Base-by-base conservation (phyloP, 2,329 filamentous ascomycete genomes). In the Neonectria ditissima region DNA sequence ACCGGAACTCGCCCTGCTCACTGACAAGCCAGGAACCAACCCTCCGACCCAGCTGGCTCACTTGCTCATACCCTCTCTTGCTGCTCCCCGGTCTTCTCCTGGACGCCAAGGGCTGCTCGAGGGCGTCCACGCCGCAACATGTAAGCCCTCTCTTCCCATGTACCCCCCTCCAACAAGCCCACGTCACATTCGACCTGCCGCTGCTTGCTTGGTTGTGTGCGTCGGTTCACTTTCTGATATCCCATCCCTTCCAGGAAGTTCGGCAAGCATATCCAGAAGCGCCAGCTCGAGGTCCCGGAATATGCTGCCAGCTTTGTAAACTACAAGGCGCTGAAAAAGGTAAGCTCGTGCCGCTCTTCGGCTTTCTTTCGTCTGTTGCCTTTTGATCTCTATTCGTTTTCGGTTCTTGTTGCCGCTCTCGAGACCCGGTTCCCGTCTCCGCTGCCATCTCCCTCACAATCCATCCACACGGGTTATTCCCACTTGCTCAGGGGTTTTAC, bases 301-400 rank as follows among this genome's bases (percentile, higher is more conserved):
- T 99, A 99, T 91, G 95, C 96, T 66, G 94, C 95, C 69, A 97
- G 94, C 81, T 99, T 99, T 78, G 94, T 98, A 74, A 97, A 99
- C 82, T 99, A 99, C 85, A 99, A 99, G 83, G 94, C 94, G 65
- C 86, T 99, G 73, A 99, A 99, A 82, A 98, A 98, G 93, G 96
- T 97, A 77, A 67, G 81, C 47, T 43, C 59, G 53, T 71, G 43
- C 20, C 57, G 53, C 63, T 65, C 65, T 68, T 53, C 45, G 18
- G 41, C 55, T 39, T 43, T 68, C 58, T 55, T 53, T 67, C 64
- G 63, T 48, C 65, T 16, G 22, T 18, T 32, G 1, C 41, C 65
- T 32, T 41, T 50, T 62, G 48, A 34, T 16, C 28, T 50, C 48
- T 51, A 26, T 26, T 54, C 54, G 59, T 61, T 65, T 50, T 48